Evolutionary conservation across 306 rosid species (phyloP).

Genomic region (Medicago lupulina): DNA sequence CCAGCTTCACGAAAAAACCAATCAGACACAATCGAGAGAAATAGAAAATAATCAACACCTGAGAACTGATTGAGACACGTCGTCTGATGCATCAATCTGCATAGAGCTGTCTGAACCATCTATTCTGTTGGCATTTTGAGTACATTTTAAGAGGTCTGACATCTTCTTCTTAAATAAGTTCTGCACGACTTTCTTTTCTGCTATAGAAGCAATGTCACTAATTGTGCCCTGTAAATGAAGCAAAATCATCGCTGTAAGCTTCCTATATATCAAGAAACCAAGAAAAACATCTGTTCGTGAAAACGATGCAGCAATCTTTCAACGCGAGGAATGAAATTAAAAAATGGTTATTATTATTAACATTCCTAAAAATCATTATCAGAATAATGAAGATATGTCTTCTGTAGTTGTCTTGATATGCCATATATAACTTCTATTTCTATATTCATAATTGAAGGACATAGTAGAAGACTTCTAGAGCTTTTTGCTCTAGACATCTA

Average conservation of each 20-base stretch:
- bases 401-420: not conserved
- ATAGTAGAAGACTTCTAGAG: not conserved
- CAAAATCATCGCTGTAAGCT: constrained; percentile 33
- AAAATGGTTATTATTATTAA: not conserved
- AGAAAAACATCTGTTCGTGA: not conserved
- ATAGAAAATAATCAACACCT: constrained; percentile 52
- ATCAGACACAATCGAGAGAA: not conserved
- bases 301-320: constrained; percentile 2
- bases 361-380: not conserved
- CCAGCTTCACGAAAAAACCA: not conserved
- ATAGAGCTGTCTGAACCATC: constrained; percentile 47
- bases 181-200: constrained; percentile 64
- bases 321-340: constrained; percentile 2
- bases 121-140: constrained; percentile 51
- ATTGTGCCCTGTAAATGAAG: constrained; percentile 68
- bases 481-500: not conserved
- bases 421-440: constrained; percentile 13
- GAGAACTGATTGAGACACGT: constrained; percentile 47
- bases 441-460: constrained; percentile 1
- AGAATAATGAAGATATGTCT: not conserved
- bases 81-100: constrained; percentile 56
- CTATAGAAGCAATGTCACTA: constrained; percentile 82
- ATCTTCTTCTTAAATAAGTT: constrained; percentile 56
- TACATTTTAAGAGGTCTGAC: constrained; percentile 62
- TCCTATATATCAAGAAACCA: not conserved